Evolutionary conservation across 148 eudicot species (phyloP).

Genomic region (Drosera capensis): DNA sequence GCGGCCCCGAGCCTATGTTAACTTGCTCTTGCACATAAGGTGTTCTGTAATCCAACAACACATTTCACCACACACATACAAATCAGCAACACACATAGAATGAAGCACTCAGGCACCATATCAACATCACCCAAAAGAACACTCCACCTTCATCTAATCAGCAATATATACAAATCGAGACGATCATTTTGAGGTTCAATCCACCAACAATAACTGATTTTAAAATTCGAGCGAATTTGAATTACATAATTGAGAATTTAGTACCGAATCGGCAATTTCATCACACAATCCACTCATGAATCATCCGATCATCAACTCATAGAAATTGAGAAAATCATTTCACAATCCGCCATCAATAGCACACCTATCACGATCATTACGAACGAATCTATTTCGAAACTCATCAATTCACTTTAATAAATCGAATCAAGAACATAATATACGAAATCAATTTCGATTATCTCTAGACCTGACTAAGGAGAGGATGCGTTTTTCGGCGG

Average conservation of each 20-base stretch:
- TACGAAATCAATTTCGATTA: constrained; percentile 6
- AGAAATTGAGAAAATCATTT: too few relatives aligned
- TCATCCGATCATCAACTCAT: too few relatives aligned
- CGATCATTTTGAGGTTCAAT: too few relatives aligned
- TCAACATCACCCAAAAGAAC: neutral
- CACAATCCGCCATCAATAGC: neutral
- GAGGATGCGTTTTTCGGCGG: constrained; percentile 81
- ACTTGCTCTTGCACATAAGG: constrained; percentile 63
- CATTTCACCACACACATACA: constrained; percentile 5
- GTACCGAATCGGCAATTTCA: too few relatives aligned
- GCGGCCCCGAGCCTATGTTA: constrained; percentile 85
- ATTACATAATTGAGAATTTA: too few relatives aligned
- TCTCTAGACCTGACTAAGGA: constrained; percentile 81
- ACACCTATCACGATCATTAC: neutral
- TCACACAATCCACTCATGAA: too few relatives aligned
- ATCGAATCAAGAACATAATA: neutral
- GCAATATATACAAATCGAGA: too few relatives aligned
- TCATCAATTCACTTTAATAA: neutral
- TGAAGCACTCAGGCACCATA: neutral
- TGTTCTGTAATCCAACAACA: constrained; percentile 39
- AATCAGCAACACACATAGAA: neutral
- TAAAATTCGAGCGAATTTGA: too few relatives aligned
- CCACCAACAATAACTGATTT: too few relatives aligned
- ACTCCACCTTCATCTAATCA: neutral
- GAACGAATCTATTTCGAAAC: neutral